Evolutionary conservation across 192 early-diverging fungal genomes (phyloP), one percentile per base, ranked within the genome.

Genomic region (Chytriomyces hyalinus): DNA sequence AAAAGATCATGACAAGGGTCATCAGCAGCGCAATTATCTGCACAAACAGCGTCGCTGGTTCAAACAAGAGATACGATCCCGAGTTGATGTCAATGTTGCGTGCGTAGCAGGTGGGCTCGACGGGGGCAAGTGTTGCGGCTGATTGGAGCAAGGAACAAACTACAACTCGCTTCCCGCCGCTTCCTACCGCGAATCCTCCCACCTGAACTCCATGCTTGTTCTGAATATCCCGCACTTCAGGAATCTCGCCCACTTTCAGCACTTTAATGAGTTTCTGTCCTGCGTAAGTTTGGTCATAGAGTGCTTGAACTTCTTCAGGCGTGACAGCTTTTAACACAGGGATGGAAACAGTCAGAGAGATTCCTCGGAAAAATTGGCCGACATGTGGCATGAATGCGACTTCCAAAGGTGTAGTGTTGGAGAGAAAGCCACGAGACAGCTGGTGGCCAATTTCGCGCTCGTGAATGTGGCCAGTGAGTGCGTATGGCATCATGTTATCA

Each of bases 1-100:
- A 97, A 76, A 93, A 93, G 82, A 99, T 98, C 97, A 99, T 99
- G 80, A 97, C 96, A 64, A 91, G 83, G 8, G 97, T 96, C 98
- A 99, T 99, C 75, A 95, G 81, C 68, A 99, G 82, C 44, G 97
- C 93, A 69, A 97, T 90, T 66, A 98, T 76, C 78, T 98, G 92
- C 73, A 98, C 94, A 67, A 99, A 94, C 50, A 99, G 86, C 51
- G 96, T 94, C 6, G 97, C 96, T 74, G 95, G 94, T 85, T 99
- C 95, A 82, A 99, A 99, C 51, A 98, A 92, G 20, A 98, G 86
- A 46, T 73, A 73, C 45, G 51, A 46, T 45, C 90, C 87, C 73
- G 88, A 89, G 75, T 83, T 88, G 45, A 98, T 83, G 78, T 96
- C 94, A 73, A 99, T 94, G 82, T 98, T 98, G 61, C 98, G 88